A percentile compares a stretch with the other conserved stretches of the same genome.
Evolutionary conservation across 2,329 filamentous ascomycete genomes (phyloP).

Genomic region (Pseudogymnoascus sp.): DNA sequence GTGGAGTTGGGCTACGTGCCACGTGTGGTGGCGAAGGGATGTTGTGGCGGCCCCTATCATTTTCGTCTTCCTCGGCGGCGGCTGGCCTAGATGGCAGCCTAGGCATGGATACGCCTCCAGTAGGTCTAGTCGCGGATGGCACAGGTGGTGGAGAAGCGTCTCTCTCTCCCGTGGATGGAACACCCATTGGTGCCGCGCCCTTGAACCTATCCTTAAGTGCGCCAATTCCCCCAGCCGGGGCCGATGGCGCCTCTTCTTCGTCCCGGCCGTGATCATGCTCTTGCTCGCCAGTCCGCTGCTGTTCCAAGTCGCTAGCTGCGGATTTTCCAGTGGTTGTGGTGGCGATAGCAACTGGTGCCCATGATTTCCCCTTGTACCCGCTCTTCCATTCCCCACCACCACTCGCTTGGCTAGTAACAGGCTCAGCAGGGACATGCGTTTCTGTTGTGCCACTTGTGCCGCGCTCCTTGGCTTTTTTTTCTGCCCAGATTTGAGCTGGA

Average conservation of each 20-base stretch:
- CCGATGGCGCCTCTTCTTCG: conserved; percentile 43
- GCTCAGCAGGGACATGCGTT: conserved; percentile 39
- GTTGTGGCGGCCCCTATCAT: conserved; percentile 39
- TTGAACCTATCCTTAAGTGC: conserved; percentile 78
- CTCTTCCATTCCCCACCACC: conserved; percentile 78
- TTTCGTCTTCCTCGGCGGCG: conserved; percentile 39
- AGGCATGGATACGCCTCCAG: conserved; percentile 69
- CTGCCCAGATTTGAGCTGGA: conserved; percentile 91
- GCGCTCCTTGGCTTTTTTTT: conserved; percentile 83
- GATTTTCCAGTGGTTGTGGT: conserved; percentile 49
- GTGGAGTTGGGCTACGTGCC: conserved; percentile 30
- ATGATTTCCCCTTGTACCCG: conserved; percentile 80
- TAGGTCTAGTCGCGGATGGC: conserved; percentile 47
- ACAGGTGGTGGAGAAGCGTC: conserved; percentile 32
- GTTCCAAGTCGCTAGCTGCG: conserved; percentile 37
- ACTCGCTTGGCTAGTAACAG: conserved; percentile 60
- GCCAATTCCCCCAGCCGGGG: conserved; percentile 56
- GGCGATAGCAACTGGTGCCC: conserved; percentile 72
- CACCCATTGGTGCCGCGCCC: conserved; percentile 61
- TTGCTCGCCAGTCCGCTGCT: conserved; percentile 56
- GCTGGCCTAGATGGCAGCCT: conserved; percentile 58
- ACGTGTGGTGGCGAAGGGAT: conserved; percentile 34
- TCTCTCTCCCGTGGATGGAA: conserved; percentile 30
- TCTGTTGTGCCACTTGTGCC: conserved; percentile 45
- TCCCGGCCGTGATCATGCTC: conserved; percentile 38